Base-by-base conservation (phyloP, 106 monocot species). In the Posidonia australis region DNA sequence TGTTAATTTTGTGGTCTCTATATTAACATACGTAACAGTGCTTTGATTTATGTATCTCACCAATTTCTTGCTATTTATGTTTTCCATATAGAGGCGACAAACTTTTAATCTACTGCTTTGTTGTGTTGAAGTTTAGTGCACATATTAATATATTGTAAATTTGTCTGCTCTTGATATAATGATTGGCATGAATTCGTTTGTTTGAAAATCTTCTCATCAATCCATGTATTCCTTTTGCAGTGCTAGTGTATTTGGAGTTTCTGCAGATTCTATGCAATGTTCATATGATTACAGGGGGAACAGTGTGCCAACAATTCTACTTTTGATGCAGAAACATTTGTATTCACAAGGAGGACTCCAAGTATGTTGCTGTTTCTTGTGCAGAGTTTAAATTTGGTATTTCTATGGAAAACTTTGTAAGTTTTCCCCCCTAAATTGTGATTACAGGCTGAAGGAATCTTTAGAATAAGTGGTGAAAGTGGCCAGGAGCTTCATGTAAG, bases 241-340 rank as follows among this genome's bases (percentile, higher is more conserved):
- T 51, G 45, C 58, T 23, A 66, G 49, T 24, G 66, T 74, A 20
- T 74, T 74, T 59, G 73, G 73, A 66, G 73, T 74, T 46, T 74
- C 66, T 23, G 45, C 73, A 27, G 59, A 66, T 44, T 74, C 58
- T 20, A 74, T 74, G 73, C 73, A 74, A 10, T 74, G 73, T 30
- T 74, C 73, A 14, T 74, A 53, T 51, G 73, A 74, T 67, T 14
- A 25, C 14, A 57, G 73, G 27, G 73, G 66, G 10, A 74, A 74
- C 27, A 74, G 73, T 25, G 64, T 74, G 31, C 73, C 73, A 13
- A 66, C 73, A 19, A 74, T 74, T 29, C 51, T 74, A 17, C 58
- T 74, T 42, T 58, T 74, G 59, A 74, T 74, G 73, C 66, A 74
- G 25, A 66, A 63, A 48, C 66, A 29, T 5, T 41, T 74, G 19